These are phyloP conservation scores for Coemansia asiatica DNA, from an alignment of 192 early-diverging fungal species.

Conservation along the genomic window DNA sequence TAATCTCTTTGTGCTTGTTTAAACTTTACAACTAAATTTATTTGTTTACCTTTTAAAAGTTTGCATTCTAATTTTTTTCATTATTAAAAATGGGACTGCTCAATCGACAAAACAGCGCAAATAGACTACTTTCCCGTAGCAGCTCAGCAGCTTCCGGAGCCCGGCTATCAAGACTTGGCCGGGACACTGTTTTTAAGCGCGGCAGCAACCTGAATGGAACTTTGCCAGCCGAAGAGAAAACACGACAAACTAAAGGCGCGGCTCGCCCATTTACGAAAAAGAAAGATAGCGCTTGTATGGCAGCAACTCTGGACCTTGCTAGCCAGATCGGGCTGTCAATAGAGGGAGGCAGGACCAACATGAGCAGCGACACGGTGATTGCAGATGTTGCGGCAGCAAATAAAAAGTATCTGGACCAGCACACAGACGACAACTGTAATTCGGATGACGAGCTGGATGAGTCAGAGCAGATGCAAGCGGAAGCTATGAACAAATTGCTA, in stretches of 20 bases:
- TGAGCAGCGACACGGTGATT: background rate
- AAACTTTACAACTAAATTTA: background rate
- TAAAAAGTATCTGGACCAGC: slow-evolving; percentile 12
- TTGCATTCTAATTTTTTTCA: too few relatives aligned
- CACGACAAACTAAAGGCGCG: background rate
- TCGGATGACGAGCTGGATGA: slow-evolving; percentile 43
- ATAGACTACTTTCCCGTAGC: background rate
- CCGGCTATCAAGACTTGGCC: background rate
- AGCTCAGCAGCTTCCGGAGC: background rate
- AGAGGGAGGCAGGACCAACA: background rate
- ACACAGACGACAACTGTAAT: slow-evolving; percentile 27
- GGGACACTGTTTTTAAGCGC: background rate
- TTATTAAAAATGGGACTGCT: background rate
- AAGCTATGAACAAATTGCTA: slow-evolving; percentile 13
- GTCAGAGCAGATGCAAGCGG: slow-evolving; percentile 28
- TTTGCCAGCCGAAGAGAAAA: background rate
- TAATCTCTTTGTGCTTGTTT: background rate
- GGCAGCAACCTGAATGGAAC: background rate
- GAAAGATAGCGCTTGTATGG: background rate
- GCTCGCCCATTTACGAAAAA: background rate
- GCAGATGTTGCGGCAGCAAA: slow-evolving; percentile 14
- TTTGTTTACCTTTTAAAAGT: background rate
- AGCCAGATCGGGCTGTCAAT: slow-evolving; percentile 29
- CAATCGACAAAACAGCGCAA: background rate
- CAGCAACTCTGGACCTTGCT: slow-evolving; percentile 25